These are phyloP conservation scores for Russula emetica DNA, from an alignment of 768 basidiomycete genomes.

Conservation along the genomic window DNA sequence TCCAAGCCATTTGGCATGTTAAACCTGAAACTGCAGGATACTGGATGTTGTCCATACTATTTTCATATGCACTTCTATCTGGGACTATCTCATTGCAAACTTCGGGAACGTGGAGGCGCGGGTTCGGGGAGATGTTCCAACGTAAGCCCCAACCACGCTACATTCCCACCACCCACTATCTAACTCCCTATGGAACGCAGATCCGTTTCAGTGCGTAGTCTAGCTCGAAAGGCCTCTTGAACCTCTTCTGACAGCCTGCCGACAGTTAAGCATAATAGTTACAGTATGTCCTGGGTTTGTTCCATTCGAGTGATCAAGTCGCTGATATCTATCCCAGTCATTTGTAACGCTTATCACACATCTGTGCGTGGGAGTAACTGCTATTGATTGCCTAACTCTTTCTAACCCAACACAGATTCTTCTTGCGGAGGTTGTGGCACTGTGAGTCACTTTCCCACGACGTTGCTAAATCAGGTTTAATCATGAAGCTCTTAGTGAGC, in stretches of 20 bases:
- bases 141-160: conserved; percentile 6
- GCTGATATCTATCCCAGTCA: conserved; percentile 1
- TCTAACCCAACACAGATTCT: conserved; percentile 16
- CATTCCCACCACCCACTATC: background rate
- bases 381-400: background rate
- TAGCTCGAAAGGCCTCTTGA: background rate
- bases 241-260: background rate
- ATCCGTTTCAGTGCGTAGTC: conserved; percentile 20
- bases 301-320: background rate
- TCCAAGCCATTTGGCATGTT: background rate
- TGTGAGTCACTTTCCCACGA: conserved; percentile 12
- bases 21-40: conserved; percentile 9
- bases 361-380: conserved; percentile 15
- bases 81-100: conserved; percentile 27
- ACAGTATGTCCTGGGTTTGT: conserved; percentile 22
- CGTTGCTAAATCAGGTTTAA: background rate
- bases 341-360: conserved; percentile 21
- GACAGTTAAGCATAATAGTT: conserved; percentile 25
- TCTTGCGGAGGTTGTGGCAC: conserved; percentile 16
- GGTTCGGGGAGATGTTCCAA: conserved; percentile 2
- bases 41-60: conserved; percentile 21
- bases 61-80: conserved; percentile 21
- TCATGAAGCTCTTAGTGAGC: conserved; percentile 23
- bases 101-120: conserved; percentile 18
- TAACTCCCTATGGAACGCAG: conserved; percentile 7